Percentiles rank a stretch among this genome's conserved stretches.
Evolutionary conservation across 1,139 yeast genomes (phyloP).

Genomic region (Yamadazyma songkhlaensis): DNA sequence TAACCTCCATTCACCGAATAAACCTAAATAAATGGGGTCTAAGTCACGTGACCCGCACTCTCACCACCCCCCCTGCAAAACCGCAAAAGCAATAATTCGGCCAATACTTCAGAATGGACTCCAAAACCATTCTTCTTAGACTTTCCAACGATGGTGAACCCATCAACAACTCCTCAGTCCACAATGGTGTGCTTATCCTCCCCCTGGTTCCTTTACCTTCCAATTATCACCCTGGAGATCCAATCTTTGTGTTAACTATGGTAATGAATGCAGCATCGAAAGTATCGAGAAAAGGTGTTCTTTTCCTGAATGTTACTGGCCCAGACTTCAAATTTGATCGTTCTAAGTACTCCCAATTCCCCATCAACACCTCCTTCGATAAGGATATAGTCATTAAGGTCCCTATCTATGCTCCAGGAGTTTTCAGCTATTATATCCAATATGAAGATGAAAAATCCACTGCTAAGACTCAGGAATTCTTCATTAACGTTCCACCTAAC

Average conservation of each 20-base stretch:
- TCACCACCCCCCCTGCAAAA: too few species aligned
- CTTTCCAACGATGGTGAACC: constrained; percentile 59
- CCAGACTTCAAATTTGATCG: constrained; percentile 50
- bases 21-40: background rate
- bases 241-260: constrained; percentile 55
- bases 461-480: constrained; percentile 51
- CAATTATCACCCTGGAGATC: constrained; percentile 36
- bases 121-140: constrained; percentile 41
- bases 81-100: too few species aligned
- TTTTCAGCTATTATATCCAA: constrained; percentile 65
- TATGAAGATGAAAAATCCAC: constrained; percentile 35
- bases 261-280: constrained; percentile 73
- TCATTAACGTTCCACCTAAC: constrained; percentile 82
- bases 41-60: background rate
- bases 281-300: constrained; percentile 64
- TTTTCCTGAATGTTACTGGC: constrained; percentile 76
- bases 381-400: constrained; percentile 61
- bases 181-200: constrained; percentile 61
- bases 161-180: constrained; percentile 38
- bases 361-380: constrained; percentile 51
- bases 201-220: constrained; percentile 55
- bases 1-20: too few species aligned
- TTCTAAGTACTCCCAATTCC: constrained; percentile 45
- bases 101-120: background rate
- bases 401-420: constrained; percentile 70